Conservation (phyloP, 345 rosid species). For the Aquilaria malaccensis region DNA sequence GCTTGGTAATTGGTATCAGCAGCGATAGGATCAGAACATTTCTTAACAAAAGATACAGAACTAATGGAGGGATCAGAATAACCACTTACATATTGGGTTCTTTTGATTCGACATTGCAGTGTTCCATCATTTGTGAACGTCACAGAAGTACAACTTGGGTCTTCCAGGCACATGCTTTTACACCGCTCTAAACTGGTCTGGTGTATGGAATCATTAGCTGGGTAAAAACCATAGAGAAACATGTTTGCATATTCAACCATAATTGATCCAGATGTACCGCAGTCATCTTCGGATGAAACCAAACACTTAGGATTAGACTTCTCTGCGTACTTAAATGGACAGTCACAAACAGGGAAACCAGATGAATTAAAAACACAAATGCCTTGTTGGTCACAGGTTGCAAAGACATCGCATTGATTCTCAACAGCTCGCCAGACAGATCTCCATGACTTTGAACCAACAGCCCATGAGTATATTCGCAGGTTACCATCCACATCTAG, state of each 20-base stretch:
- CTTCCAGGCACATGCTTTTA: constrained; percentile 36
- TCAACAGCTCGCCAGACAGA: constrained; percentile 89
- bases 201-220: constrained; percentile 41
- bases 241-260: constrained; percentile 45
- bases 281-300: constrained; percentile 34
- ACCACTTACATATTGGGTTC: constrained; percentile 52
- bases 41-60: constrained; percentile 60
- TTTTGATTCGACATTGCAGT: constrained; percentile 43
- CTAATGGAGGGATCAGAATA: constrained; percentile 53
- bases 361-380: constrained; percentile 51
- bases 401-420: constrained; percentile 78
- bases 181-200: constrained; percentile 43
- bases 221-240: constrained; percentile 57
- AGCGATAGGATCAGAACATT: constrained; percentile 58
- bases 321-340: constrained; percentile 34
- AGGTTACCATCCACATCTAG: constrained; percentile 77
- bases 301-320: constrained; percentile 39
- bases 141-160: constrained; percentile 47
- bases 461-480: constrained; percentile 68
- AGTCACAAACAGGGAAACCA: constrained; percentile 40
- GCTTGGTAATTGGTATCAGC: constrained; percentile 37
- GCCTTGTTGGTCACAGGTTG: constrained; percentile 62
- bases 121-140: constrained; percentile 53
- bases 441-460: constrained; percentile 45
- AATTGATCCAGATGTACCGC: constrained; percentile 29